A percentile compares a stretch with the other conserved stretches of the same genome.
phyloP scores from a whole-genome alignment of 1,284 basidiomycete genomes.

The Apiotrichum brassicae region DNA sequence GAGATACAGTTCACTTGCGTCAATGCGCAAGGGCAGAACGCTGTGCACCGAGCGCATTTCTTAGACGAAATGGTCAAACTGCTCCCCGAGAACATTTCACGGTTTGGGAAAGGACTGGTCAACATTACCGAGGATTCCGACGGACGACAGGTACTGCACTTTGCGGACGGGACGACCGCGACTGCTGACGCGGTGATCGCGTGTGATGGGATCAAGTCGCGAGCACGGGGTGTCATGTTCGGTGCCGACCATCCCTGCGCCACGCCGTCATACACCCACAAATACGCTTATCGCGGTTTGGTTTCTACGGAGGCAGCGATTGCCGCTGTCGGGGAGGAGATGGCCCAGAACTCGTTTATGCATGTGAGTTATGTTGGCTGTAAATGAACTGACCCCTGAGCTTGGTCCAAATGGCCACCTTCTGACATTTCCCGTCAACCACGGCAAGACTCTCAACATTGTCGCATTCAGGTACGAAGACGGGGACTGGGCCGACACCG shows the following conservation, averaged over 20 bases:
- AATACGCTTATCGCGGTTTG: conserved; percentile 21
- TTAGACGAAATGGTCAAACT: conserved; percentile 21
- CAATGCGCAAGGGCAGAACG: conserved; percentile 14
- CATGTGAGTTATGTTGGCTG: conserved; percentile 5
- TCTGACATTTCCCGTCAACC: conserved; percentile 18
- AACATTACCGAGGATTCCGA: not conserved
- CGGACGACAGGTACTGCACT: conserved; percentile 4
- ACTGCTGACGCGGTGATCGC: conserved; percentile 11
- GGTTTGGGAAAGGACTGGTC: conserved; percentile 14
- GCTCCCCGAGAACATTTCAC: conserved; percentile 3
- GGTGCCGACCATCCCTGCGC: conserved; percentile 12
- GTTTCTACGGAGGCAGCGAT: conserved; percentile 13
- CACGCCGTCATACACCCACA: conserved; percentile 14
- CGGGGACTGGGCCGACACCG: conserved; percentile 8
- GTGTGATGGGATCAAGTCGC: conserved; percentile 21
- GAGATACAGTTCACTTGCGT: conserved; percentile 7
- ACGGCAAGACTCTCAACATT: conserved; percentile 19
- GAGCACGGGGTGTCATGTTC: conserved; percentile 8
- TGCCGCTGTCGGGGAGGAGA: conserved; percentile 12
- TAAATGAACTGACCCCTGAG: conserved; percentile 3
- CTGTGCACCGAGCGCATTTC: conserved; percentile 20
- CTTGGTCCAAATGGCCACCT: conserved; percentile 18
- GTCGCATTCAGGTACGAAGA: conserved; percentile 15
- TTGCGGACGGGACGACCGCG: conserved; percentile 14
- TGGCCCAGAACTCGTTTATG: conserved; percentile 18